Percentiles rank a stretch among this genome's conserved stretches.
Conservation (phyloP, 2,329 filamentous ascomycete genomes). For the Aspergillus sclerotialis region DNA sequence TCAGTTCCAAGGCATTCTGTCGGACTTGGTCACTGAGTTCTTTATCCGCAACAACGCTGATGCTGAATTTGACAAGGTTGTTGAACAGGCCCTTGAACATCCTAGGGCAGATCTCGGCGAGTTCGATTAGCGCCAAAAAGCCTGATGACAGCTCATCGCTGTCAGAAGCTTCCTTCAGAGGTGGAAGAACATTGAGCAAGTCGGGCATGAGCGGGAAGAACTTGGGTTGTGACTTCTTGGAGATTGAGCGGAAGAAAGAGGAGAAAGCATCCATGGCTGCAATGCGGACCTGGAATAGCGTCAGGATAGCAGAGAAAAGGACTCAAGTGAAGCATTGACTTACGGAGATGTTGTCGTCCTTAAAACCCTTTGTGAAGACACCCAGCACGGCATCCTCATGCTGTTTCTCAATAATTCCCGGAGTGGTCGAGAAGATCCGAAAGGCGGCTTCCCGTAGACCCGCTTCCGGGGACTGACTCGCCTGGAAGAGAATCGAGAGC, state of each 20-base stretch:
- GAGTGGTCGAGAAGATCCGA: slow-evolving; percentile 90
- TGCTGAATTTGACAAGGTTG: slow-evolving; percentile 84
- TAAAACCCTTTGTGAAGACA: slow-evolving; percentile 87
- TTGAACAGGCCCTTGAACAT: slow-evolving; percentile 97
- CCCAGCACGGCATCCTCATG: slow-evolving; percentile 84
- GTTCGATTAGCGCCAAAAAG: slow-evolving; percentile 82
- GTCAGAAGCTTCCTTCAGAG: slow-evolving; percentile 84
- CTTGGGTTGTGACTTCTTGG: slow-evolving; percentile 80
- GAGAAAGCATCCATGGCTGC: slow-evolving; percentile 96
- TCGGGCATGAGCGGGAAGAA: slow-evolving; percentile 84
- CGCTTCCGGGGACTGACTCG: slow-evolving; percentile 77
- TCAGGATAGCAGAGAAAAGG: not conserved
- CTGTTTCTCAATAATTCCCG: slow-evolving; percentile 90
- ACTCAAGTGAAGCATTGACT: slow-evolving; percentile 14
- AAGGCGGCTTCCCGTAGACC: slow-evolving; percentile 88
- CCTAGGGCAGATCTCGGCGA: slow-evolving; percentile 88
- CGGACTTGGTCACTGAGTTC: slow-evolving; percentile 82
- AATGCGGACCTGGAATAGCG: slow-evolving; percentile 64
- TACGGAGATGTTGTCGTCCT: slow-evolving; percentile 76
- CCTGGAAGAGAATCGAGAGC: slow-evolving; percentile 74
- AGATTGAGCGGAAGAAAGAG: slow-evolving; percentile 85
- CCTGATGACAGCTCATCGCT: slow-evolving; percentile 88
- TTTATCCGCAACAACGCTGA: slow-evolving; percentile 93
- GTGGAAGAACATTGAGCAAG: slow-evolving; percentile 87
- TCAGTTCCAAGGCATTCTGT: slow-evolving; percentile 91